Evolutionary conservation across 2,329 filamentous ascomycete species (phyloP).

Genomic region (Arachnomyces sp.): DNA sequence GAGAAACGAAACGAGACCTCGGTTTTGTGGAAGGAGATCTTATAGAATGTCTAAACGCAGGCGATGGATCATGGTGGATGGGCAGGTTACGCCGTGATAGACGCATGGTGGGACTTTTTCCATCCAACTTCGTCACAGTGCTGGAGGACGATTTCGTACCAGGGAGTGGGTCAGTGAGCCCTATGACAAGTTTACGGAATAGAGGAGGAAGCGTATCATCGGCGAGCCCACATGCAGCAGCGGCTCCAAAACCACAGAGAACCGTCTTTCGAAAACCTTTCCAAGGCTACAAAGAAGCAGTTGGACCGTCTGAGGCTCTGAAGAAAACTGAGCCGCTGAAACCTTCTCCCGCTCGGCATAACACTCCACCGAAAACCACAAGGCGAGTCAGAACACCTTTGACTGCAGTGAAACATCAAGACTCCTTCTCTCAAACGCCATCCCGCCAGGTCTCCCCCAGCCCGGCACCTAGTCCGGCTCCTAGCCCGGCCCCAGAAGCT

Average conservation of each 20-base stretch:
- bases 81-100: conserved; percentile 83
- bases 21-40: conserved; percentile 96
- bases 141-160: conserved; percentile 80
- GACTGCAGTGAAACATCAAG: conserved; percentile 31
- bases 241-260: conserved; percentile 52
- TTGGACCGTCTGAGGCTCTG: conserved; percentile 31
- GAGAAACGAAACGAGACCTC: conserved; percentile 89
- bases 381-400: conserved; percentile 29
- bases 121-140: conserved; percentile 93
- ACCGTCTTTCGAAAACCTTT: conserved; percentile 58
- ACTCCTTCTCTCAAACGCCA: conserved; percentile 26
- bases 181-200: conserved; percentile 41
- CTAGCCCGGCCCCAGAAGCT: conserved; percentile 33
- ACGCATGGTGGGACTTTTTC: conserved; percentile 85
- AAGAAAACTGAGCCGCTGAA: conserved; percentile 30
- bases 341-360: conserved; percentile 29
- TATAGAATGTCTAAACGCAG: conserved; percentile 96
- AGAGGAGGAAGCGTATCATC: conserved; percentile 43
- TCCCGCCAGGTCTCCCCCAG: conserved; percentile 20
- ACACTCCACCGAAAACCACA: conserved; percentile 23
- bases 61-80: conserved; percentile 98
- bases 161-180: conserved; percentile 40
- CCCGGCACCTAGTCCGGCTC: conserved; percentile 7
- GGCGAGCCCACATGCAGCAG: conserved; percentile 35
- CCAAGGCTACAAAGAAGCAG: conserved; percentile 51